Percentiles rank a stretch among this genome's conserved stretches.
These are phyloP conservation scores for Blastocrithidia nonstop DNA, from an alignment of 208 protist genomes.

Conservation along the genomic window DNA sequence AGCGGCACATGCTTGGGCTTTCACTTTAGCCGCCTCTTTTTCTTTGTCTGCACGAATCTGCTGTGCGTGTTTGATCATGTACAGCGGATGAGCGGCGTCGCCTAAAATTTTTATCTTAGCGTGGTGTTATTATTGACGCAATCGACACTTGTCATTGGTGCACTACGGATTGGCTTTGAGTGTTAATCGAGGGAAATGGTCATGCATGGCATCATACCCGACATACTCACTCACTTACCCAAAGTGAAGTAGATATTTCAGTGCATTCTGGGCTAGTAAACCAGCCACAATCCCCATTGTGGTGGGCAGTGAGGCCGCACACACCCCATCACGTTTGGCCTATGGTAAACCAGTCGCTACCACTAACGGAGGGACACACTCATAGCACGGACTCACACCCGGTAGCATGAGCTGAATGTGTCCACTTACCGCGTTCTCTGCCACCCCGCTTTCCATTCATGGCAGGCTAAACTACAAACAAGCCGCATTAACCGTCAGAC, in stretches of 20 bases:
- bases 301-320: constrained; percentile 93
- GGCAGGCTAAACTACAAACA: constrained; percentile 75
- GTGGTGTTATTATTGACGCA: constrained; percentile 56
- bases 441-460: constrained; percentile 95
- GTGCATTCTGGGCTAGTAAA: constrained; percentile 91
- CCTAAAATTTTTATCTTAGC: constrained; percentile 10
- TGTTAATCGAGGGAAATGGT: constrained; percentile 87
- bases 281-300: constrained; percentile 95
- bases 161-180: constrained; percentile 89
- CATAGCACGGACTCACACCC: constrained; percentile 81
- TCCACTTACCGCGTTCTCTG: constrained; percentile 94
- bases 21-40: constrained; percentile 12
- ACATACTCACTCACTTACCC: constrained; percentile 88
- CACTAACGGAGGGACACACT: constrained; percentile 89
- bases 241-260: constrained; percentile 91
- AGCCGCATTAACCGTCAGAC: constrained; percentile 90
- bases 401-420: constrained; percentile 94
- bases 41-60: constrained; percentile 22
- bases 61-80: constrained; percentile 22
- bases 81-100: constrained; percentile 41
- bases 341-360: constrained; percentile 87
- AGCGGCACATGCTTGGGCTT: constrained; percentile 30
- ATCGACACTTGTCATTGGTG: constrained; percentile 42
- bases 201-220: constrained; percentile 90
- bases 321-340: constrained; percentile 92